Percentiles rank a stretch among this genome's conserved stretches.
These are phyloP conservation scores for Fusarium sp. DNA, from an alignment of 2,329 filamentous ascomycete species.

Conservation along the genomic window DNA sequence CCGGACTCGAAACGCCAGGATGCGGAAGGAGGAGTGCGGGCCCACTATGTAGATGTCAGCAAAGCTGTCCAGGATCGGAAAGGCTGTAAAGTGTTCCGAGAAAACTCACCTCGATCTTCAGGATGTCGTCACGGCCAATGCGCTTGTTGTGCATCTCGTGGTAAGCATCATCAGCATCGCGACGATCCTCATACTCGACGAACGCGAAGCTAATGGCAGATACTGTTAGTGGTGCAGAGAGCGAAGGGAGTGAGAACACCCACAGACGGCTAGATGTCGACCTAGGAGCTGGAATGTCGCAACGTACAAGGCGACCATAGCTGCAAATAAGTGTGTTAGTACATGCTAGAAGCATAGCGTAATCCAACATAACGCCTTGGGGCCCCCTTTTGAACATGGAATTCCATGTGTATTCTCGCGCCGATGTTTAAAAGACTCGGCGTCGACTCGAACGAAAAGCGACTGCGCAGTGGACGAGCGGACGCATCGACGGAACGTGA, in stretches of 20 bases:
- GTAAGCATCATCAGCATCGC: slow-evolving; percentile 98
- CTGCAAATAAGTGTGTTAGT: slow-evolving; percentile 66
- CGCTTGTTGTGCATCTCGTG: slow-evolving; percentile 99
- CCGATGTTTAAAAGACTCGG: slow-evolving; percentile 38
- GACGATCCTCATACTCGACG: slow-evolving; percentile 98
- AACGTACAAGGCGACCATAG: slow-evolving; percentile 97
- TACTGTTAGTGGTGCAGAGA: slow-evolving; percentile 18
- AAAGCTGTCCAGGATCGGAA: neutral
- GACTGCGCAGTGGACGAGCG: slow-evolving; percentile 44
- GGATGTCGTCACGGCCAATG: slow-evolving; percentile 90
- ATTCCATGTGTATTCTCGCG: slow-evolving; percentile 42
- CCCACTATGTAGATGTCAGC: slow-evolving; percentile 75
- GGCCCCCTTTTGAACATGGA: slow-evolving; percentile 43
- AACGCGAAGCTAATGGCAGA: slow-evolving; percentile 82
- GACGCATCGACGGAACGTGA: slow-evolving; percentile 44
- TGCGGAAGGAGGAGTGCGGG: slow-evolving; percentile 95
- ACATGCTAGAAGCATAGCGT: slow-evolving; percentile 54
- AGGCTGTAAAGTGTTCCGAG: neutral
- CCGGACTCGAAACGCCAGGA: slow-evolving; percentile 99
- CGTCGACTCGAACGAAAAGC: slow-evolving; percentile 43
- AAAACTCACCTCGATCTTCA: slow-evolving; percentile 92
- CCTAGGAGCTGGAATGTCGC: slow-evolving; percentile 96
- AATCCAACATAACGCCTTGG: slow-evolving; percentile 38
- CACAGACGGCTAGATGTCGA: slow-evolving; percentile 95
- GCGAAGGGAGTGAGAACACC: slow-evolving; percentile 57